Evolutionary conservation across 1,139 yeast species (phyloP), one percentile per base, ranked within the genome.

Genomic region (Yamadazyma songkhlaensis): DNA sequence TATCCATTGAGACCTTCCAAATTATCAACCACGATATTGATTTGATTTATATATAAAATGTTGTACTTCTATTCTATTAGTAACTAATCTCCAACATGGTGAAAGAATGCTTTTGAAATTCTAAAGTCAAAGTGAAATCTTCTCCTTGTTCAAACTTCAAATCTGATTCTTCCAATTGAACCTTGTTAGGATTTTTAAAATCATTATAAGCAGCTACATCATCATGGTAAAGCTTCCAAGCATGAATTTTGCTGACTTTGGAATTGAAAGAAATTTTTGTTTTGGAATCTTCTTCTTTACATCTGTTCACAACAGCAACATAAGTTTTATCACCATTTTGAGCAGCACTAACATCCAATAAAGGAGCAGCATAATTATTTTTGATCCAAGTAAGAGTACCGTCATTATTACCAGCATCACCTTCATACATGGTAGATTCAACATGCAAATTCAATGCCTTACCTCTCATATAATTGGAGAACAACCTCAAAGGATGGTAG

Each of bases 381-480:
- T 57, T 46, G n/a, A 57, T 23, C 39, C 62, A 43, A 6, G 54
- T 42, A 9, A 41, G 43, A n/a, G 34, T 43, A n/a, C 55, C 54
- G 29, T 53, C 45, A 29, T 47, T 50, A 29, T 51, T 49, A 9
- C 58, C 59, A 11, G 57, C 48, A 3, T 38, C 41, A 3, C 62
- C 64, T 8, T 47, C 44, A 43, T 59, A 60, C 12, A 48, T 22
- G 1, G 61, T 52, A 5, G 57, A 39, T 22, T 48, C 50, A 22
- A 60, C 57, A 37, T 59, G 63, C 17, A 60, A 41, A 38, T 57
- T 48, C 36, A 60, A 41, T 12, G 59, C 41, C 23, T 54, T 38
- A 9, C 65, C 65, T 38, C 62, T 51, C 64, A 60, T 58, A 37
- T 51, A 53, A 21, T 55, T 51, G 17, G 59, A 52, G 32, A 59